Base-by-base conservation (phyloP, 208 protist genomes). In the Spongospora subterranea region DNA sequence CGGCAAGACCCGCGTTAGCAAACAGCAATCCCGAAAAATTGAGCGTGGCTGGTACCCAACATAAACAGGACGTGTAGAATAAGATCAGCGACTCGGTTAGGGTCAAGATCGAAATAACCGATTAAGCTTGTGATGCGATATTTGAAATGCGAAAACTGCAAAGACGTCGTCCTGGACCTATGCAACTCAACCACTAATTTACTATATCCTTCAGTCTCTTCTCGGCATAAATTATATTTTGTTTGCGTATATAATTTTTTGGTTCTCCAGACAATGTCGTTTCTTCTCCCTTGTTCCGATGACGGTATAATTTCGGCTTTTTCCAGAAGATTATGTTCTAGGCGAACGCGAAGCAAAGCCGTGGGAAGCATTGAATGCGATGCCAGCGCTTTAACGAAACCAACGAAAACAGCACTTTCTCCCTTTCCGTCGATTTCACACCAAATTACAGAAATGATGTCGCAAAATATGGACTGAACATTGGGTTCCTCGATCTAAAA, bases 141-240 rank as follows among this genome's bases (percentile, higher is more conserved):
- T 0, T 17, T 1, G 29, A 24, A 88, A 17, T 24, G 1, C 6
- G 6, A 29, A 29, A 24, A 24, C 53, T 0, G 38, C 0, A 76
- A 35, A 24, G 38, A 17, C 13, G 6, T 24, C 13, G 35, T 20
- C 0, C 41, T 32, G 43, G n/a, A 38, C 45, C 43, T 0, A 17
- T 39, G 20, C 20, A 96, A 77, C 11, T 95, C 93, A 82, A 90
- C 92, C 46, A 96, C 41, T 13, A 96, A 54, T 90, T 96, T 96
- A n/a, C 95, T 93, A 88, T 94, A 96, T 24, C 95, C 95, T 90
- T 96, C 95, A 0, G 41, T 93, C 82, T 96, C 95, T 76, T 96
- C 95, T 45, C 93, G 92, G 39, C 96, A 90, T 71, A 96, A 92
- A 89, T 96, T 96, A 89, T 93, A 96, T 92, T 95, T 96, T 24